phyloP scores from a whole-genome alignment of 768 basidiomycete species.

The Hypholoma sublateritium region DNA sequence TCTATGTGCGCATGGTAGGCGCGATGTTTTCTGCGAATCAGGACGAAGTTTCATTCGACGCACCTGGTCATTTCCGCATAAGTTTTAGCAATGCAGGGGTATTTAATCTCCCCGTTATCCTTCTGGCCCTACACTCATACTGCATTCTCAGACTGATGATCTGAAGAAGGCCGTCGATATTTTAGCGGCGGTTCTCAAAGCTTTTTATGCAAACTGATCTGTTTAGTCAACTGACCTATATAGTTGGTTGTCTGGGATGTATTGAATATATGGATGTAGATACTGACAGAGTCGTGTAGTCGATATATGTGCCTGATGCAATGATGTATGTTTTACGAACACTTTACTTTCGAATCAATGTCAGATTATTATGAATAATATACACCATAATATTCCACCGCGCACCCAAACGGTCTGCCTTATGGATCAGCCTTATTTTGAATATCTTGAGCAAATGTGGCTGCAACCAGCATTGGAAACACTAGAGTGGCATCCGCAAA shows the following conservation, averaged over 20 bases:
- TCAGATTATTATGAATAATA: too few species aligned
- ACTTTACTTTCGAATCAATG: too few species aligned
- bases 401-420: not conserved
- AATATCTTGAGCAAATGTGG: conserved; percentile 74
- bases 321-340: too few species aligned
- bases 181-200: conserved; percentile 40
- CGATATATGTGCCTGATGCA: too few species aligned
- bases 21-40: conserved; percentile 41
- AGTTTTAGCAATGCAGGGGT: conserved; percentile 58
- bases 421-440: not conserved
- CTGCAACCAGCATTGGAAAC: conserved; percentile 93
- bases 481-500: conserved; percentile 97
- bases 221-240: not conserved
- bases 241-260: not conserved
- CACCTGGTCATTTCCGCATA: conserved; percentile 53
- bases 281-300: too few species aligned
- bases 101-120: conserved; percentile 1
- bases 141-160: conserved; percentile 25
- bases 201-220: conserved; percentile 35
- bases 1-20: conserved; percentile 20
- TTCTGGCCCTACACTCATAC: not conserved
- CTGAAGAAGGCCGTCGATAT: conserved; percentile 49
- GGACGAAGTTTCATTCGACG: conserved; percentile 16
- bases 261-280: not conserved
- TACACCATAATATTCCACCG: not conserved